Percentiles rank a stretch among this genome's conserved stretches.
These are phyloP conservation scores for Saccharomyces hybrid DNA, from an alignment of 1,139 yeast genomes.

Conservation along the genomic window DNA sequence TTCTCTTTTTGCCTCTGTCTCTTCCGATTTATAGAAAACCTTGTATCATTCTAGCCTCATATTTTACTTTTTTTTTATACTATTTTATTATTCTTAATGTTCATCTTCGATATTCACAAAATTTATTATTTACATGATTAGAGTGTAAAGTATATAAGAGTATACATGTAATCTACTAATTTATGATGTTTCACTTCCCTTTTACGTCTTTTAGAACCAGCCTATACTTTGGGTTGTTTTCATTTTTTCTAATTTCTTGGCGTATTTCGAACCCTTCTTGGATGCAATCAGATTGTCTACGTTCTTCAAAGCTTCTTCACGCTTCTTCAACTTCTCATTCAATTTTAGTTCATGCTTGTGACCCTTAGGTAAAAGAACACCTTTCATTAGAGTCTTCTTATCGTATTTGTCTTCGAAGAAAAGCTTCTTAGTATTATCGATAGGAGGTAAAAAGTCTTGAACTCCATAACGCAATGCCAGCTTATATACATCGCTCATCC, in stretches of 20 bases:
- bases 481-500: constrained; percentile 80
- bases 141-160: not conserved
- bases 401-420: constrained; percentile 76
- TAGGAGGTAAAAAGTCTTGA: constrained; percentile 67
- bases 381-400: constrained; percentile 64
- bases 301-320: constrained; percentile 57
- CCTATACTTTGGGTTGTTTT: constrained; percentile 18
- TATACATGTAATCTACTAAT: not conserved
- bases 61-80: not conserved
- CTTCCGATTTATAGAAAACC: not conserved
- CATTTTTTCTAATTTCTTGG: constrained; percentile 49
- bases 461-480: constrained; percentile 77
- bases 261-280: constrained; percentile 56
- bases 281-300: constrained; percentile 67
- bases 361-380: constrained; percentile 72
- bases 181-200: not conserved
- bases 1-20: not conserved
- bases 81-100: not conserved
- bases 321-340: constrained; percentile 52
- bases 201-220: not conserved
- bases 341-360: constrained; percentile 70
- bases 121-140: not conserved
- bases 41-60: not conserved
- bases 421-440: constrained; percentile 41
- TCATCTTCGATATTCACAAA: not conserved